A percentile compares a stretch with the other conserved stretches of the same genome.
Evolutionary conservation across 2,329 filamentous ascomycete genomes (phyloP).

Genomic region (Ophiocordyceps camponoti-leonardi): DNA sequence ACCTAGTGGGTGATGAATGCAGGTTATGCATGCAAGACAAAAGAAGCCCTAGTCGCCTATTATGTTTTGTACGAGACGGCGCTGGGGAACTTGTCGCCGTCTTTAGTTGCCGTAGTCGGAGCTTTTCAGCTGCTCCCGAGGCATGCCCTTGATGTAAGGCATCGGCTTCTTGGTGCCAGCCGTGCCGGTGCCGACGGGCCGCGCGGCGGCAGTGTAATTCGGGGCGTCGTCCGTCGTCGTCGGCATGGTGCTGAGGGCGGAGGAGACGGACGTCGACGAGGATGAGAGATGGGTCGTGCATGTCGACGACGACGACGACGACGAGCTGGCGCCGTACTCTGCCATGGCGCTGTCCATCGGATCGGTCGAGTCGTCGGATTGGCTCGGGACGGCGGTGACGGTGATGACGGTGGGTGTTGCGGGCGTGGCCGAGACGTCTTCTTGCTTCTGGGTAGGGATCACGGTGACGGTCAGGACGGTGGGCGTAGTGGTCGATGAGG

Average conservation of each 20-base stretch:
- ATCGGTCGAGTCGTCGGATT: not conserved
- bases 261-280: no score
- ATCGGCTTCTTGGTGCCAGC: no score
- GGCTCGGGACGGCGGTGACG: not conserved
- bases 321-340: not conserved
- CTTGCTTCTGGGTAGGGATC: not conserved
- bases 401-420: not conserved
- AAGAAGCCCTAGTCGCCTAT: not conserved
- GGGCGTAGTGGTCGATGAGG: no score
- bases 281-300: no score
- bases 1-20: no score
- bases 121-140: not conserved
- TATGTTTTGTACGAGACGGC: no score
- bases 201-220: not conserved
- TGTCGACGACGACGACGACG: no score
- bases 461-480: not conserved
- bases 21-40: not conserved
- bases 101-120: not conserved
- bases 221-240: not conserved
- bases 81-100: no score
- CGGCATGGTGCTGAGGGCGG: not conserved
- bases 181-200: not conserved
- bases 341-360: not conserved
- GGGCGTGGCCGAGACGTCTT: not conserved
- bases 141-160: not conserved